Base-by-base conservation (phyloP, 2,329 filamentous ascomycete genomes). In the Neopestalotiopsis rosae region DNA sequence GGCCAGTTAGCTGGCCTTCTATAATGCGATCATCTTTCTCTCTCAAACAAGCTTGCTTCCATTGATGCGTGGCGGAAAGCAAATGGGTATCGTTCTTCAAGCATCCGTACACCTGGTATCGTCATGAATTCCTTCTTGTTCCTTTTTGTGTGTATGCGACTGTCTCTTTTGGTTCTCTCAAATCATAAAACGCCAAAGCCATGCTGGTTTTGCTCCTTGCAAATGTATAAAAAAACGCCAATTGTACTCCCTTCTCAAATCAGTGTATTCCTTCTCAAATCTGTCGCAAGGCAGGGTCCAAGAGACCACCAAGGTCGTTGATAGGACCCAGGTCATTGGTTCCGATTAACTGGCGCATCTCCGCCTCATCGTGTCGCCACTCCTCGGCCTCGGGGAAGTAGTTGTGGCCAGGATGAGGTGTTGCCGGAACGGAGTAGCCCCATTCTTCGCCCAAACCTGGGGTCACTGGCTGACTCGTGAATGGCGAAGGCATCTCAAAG, bases 281-380 rank as follows among this genome's bases (percentile, higher is more conserved):
- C 28, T 69, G 57, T 40, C 59, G 28, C 57, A 77, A 67, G 28
- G 72, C 72, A 57, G 75, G 75, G 32, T 77, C 75, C 52, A 77
- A 72, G 20, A 75, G 65, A 38, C 70, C 73, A 34, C 71, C 71
- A 17, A 76, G 68, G 4, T 74, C 73, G 65, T 69, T 64, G 24
- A 28, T 28, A 4, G 24, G 24, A 34, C 71, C 71, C 14, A 76
- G 68, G 3, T 74, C 73, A 63, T 69, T 64, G n/a, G 69, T 58
- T 30, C 69, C 73, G 34, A 76, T 75, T 13, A 85, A 74, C 17
- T 80, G 77, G 56, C 83, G 76, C 70, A 86, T 83, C 68, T 82
- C 83, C 7, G 79, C 78, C 66, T 85, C 83, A 30, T 85, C 83
- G 58, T 81, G 78, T 10, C 79, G 77, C 84, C 83, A 86, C 24